Base-by-base conservation (phyloP, 805 yeast genomes). In the Schizosaccharomyces pombe region DNA sequence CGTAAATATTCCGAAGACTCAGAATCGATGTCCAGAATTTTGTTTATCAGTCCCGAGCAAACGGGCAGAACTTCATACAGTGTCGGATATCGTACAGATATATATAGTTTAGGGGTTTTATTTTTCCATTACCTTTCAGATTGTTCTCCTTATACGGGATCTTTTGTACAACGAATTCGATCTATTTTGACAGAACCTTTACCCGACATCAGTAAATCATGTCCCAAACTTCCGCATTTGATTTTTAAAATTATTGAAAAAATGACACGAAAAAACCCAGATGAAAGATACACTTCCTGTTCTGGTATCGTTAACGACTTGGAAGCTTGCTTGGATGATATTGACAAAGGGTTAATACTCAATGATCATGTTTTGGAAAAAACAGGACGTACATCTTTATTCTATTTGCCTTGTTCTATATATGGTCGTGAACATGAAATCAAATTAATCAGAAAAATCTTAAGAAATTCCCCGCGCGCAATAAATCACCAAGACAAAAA, bases 1-100 rank as follows among this genome's bases (percentile, higher is more conserved):
- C 26, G 26, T 16, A 14, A 29, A 14, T 31, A 19, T 12, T 19
- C 12, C 1, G 52, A 56, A 57, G 37, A 39, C 54, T n/a, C 55
- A 54, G 11, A 51, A 53, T 19, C 61, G 57, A 11, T 58, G 34
- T 49, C 55, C 52, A 24, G 61, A 60, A 37, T 54, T 57, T 4
- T 57, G 58, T 4, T 52, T 58, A 55, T 58, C 12, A 57, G 61
- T 5, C 61, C 61, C 8, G 61, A 59, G 49, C 61, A 59, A 47
- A 59, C 61, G 8, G 61, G 61, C 3, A 57, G 60, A 4, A 57
- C 61, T n/a, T 52, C 59, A 8, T 19, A 33, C 39, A 24, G 53
- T 8, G 56, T 56, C 34, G 60, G 59, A 47, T 54, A 59, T 47
- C 55, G 61, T 12, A 59, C 61, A 9, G 61, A 59, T 47, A 57